Evolutionary conservation across 176 grass and related monocot species (phyloP).

Genomic region (Avena eriantha): DNA sequence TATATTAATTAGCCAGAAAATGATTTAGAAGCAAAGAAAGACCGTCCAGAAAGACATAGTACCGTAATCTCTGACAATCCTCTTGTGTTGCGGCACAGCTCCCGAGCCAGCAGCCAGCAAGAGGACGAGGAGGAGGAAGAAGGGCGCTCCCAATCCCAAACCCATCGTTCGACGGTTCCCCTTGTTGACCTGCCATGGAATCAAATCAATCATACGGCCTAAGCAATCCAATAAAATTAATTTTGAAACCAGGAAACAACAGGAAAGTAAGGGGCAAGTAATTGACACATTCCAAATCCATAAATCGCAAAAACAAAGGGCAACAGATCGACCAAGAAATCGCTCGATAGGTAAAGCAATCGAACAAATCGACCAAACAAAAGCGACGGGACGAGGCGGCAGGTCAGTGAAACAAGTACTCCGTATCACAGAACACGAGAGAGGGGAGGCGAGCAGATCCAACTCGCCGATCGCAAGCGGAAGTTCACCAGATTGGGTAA

Average conservation of each 20-base stretch:
- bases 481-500: constrained; percentile 16
- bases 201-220: background rate
- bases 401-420: background rate
- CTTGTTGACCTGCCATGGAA: constrained; percentile 4
- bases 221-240: background rate
- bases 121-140: background rate
- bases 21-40: background rate
- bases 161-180: background rate
- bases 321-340: background rate
- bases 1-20: background rate
- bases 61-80: background rate
- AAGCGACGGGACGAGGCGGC: background rate
- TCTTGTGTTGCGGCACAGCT: constrained; percentile 37
- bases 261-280: background rate
- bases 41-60: background rate
- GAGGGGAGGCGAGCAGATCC: background rate
- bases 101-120: constrained; percentile 45
- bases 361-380: background rate
- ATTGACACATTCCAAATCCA: background rate
- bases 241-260: background rate
- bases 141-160: background rate
- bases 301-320: background rate
- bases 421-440: background rate
- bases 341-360: background rate
- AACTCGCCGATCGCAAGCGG: background rate